Conservation (phyloP, 2,329 filamentous ascomycete species). For the Curvularia verruculosa region DNA sequence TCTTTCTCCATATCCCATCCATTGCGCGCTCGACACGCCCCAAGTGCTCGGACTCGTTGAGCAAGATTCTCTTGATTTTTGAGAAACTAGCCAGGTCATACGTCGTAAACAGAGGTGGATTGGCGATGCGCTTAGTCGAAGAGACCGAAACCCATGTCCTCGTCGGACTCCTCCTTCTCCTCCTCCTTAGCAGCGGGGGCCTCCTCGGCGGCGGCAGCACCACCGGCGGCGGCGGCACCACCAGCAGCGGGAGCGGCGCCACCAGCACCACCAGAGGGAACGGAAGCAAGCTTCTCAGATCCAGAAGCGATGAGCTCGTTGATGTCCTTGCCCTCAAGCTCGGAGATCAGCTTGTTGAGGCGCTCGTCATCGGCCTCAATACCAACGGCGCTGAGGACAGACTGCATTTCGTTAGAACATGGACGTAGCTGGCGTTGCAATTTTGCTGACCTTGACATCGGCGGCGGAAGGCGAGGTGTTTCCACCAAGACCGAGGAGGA, state of each 20-base stretch:
- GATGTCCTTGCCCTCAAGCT: conserved; percentile 91
- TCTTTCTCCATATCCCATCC: conserved; percentile 30
- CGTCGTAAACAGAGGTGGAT: conserved; percentile 31
- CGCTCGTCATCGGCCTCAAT: conserved; percentile 90
- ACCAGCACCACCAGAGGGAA: conserved; percentile 87
- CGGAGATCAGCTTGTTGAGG: conserved; percentile 82
- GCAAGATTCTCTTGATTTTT: conserved; percentile 42
- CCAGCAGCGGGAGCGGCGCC: conserved; percentile 68
- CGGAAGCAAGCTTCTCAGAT: conserved; percentile 92
- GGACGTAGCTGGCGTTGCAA: not conserved
- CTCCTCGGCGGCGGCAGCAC: conserved; percentile 55
- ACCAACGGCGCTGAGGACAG: conserved; percentile 89
- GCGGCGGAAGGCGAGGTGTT: conserved; percentile 84
- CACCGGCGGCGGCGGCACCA: conserved; percentile 71
- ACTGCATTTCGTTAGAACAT: conserved; percentile 56
- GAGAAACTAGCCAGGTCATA: conserved; percentile 39
- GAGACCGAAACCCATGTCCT: conserved; percentile 77
- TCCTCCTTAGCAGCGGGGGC: conserved; percentile 68
- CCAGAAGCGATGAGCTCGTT: conserved; percentile 94
- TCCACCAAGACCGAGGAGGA: conserved; percentile 92
- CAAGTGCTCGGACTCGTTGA: conserved; percentile 41
- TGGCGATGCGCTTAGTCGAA: conserved; percentile 62
- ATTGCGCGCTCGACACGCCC: conserved; percentile 46
- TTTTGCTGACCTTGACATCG: conserved; percentile 66
- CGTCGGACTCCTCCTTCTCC: conserved; percentile 78